A percentile compares a stretch with the other conserved stretches of the same genome.
These are phyloP conservation scores for Talaromyces sp. DNA, from an alignment of 2,329 filamentous ascomycete genomes.

Conservation along the genomic window DNA sequence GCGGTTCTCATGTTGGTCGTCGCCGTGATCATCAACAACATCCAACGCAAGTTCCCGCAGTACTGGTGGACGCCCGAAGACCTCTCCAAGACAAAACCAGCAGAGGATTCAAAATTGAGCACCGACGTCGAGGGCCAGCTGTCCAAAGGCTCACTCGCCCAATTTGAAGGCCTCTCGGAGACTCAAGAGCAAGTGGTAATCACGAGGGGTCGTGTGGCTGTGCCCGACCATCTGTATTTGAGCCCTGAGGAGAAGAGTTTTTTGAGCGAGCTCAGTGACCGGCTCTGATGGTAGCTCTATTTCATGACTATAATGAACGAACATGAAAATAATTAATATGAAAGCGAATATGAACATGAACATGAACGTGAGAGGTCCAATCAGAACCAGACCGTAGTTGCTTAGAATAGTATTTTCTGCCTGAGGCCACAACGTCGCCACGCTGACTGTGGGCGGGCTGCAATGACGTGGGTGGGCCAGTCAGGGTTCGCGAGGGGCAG, in stretches of 20 bases:
- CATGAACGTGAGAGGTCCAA: neutral
- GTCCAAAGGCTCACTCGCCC: neutral
- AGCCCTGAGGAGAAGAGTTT: slow-evolving; percentile 27
- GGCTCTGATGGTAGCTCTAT: slow-evolving; percentile 18
- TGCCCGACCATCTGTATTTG: slow-evolving; percentile 30
- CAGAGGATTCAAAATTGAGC: neutral
- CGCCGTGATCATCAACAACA: slow-evolving; percentile 64
- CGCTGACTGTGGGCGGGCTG: slow-evolving; percentile 3
- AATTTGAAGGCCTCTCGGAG: slow-evolving; percentile 11
- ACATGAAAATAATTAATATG: neutral
- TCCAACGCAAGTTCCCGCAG: slow-evolving; percentile 60
- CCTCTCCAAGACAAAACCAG: slow-evolving; percentile 13
- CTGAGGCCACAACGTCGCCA: slow-evolving; percentile 3
- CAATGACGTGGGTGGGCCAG: slow-evolving; percentile 12
- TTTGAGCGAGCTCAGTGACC: slow-evolving; percentile 28
- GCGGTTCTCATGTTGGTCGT: slow-evolving; percentile 56
- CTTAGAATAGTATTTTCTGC: neutral
- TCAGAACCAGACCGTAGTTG: neutral
- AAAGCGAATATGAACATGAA: neutral
- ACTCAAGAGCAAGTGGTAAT: slow-evolving; percentile 25
- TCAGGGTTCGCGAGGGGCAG: slow-evolving; percentile 2
- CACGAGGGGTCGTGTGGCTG: slow-evolving; percentile 22
- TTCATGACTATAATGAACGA: neutral
- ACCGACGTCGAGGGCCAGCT: slow-evolving; percentile 4
- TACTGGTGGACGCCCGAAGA: slow-evolving; percentile 58